phyloP scores from a whole-genome alignment of 768 basidiomycete species.

The Tricholoma matsutake region DNA sequence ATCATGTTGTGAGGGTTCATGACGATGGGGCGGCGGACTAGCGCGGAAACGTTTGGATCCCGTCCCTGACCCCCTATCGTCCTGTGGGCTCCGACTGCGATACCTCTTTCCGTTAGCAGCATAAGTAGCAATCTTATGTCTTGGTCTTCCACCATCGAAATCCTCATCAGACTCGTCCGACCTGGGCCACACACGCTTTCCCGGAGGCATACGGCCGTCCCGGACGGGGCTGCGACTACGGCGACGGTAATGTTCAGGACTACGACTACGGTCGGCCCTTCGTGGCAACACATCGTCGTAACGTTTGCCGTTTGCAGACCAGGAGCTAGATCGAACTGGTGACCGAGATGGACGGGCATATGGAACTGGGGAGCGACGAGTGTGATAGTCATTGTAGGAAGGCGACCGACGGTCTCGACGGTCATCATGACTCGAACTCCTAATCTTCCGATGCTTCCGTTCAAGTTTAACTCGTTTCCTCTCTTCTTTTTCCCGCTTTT shows the following conservation, averaged over 20 bases:
- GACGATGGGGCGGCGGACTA: constrained; percentile 25
- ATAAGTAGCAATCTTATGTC: constrained; percentile 22
- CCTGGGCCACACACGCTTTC: constrained; percentile 39
- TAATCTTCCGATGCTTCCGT: constrained; percentile 30
- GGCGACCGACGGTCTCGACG: constrained; percentile 20
- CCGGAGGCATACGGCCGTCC: constrained; percentile 16
- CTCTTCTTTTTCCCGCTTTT: constrained; percentile 47
- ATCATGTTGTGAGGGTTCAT: constrained; percentile 20
- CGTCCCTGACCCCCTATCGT: constrained; percentile 18
- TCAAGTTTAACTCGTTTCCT: constrained; percentile 40
- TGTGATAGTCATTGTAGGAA: constrained; percentile 33
- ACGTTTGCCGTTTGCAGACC: constrained; percentile 21
- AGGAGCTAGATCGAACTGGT: constrained; percentile 23
- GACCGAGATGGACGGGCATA: constrained; percentile 41
- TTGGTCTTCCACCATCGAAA: constrained; percentile 23
- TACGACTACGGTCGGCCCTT: constrained; percentile 26
- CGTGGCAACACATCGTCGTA: constrained; percentile 26
- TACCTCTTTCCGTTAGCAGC: constrained; percentile 34
- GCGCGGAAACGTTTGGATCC: constrained; percentile 41
- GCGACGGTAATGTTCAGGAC: constrained; percentile 33
- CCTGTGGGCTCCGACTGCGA: constrained; percentile 33
- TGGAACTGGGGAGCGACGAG: constrained; percentile 47
- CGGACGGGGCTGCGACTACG: constrained; percentile 30
- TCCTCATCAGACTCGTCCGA: constrained; percentile 54
- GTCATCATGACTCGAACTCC: constrained; percentile 19